phyloP scores from a whole-genome alignment of 108 stramenopile genomes.

The Seminavis robusta region DNA sequence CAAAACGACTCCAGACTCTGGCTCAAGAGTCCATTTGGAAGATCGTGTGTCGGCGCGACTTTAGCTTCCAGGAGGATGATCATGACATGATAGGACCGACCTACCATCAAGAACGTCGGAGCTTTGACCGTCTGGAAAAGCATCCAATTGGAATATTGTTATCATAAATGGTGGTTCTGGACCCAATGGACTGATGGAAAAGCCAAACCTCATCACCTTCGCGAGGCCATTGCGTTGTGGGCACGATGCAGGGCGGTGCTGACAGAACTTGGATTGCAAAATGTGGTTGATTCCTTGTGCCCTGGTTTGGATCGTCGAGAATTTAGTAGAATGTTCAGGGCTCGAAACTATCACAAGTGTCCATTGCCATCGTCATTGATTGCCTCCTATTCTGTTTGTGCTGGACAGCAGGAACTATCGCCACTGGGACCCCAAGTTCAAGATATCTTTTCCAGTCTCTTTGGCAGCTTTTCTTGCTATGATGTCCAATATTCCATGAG shows the following conservation, averaged over 20 bases:
- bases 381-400: constrained; percentile 14
- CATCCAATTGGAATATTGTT: neutral
- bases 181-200: neutral
- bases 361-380: constrained; percentile 12
- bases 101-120: constrained; percentile 1
- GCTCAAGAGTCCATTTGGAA: constrained; percentile 6
- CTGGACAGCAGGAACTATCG: constrained; percentile 2
- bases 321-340: neutral
- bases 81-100: neutral
- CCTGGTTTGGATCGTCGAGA: constrained; percentile 2
- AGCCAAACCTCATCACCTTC: constrained; percentile 4
- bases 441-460: constrained; percentile 7
- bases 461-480: constrained; percentile 19
- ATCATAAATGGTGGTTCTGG: constrained; percentile 5
- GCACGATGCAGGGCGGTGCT: constrained; percentile 4
- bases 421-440: neutral
- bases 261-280: neutral
- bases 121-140: neutral
- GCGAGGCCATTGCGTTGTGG: constrained; percentile 1
- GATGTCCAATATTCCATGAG: constrained; percentile 10
- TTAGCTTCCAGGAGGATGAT: neutral
- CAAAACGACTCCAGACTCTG: neutral
- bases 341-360: no score
- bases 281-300: constrained; percentile 1
- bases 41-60: constrained; percentile 8